phyloP scores from a whole-genome alignment of 2,329 filamentous ascomycete species.

The Chaetomium strumarium region DNA sequence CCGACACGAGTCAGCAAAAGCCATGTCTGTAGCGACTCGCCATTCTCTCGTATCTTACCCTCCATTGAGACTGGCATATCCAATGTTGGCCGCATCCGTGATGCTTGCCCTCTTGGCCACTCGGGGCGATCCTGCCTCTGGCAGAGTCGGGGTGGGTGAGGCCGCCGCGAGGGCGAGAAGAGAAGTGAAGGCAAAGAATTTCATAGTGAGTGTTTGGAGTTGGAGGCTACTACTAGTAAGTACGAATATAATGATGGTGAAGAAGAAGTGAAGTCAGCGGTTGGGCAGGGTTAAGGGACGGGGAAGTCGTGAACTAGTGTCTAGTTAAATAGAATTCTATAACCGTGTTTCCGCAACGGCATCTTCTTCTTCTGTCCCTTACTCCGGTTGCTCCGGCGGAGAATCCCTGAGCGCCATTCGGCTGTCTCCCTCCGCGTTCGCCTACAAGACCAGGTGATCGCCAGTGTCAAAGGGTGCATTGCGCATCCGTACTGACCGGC shows the following conservation, averaged over 20 bases:
- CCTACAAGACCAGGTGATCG: background rate
- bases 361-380: background rate
- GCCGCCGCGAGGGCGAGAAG: conserved; percentile 12
- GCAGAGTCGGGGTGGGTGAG: conserved; percentile 16
- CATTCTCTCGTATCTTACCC: conserved; percentile 11
- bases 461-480: background rate
- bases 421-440: background rate
- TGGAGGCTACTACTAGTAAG: too few relatives aligned
- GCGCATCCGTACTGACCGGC: background rate
- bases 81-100: conserved; percentile 20
- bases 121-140: conserved; percentile 3
- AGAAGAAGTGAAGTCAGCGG: too few relatives aligned
- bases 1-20: background rate
- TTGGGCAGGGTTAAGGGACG: background rate
- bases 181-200: conserved; percentile 4
- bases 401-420: conserved; percentile 7
- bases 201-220: conserved; percentile 13
- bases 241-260: background rate
- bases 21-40: background rate
- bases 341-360: background rate
- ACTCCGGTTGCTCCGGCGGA: background rate
- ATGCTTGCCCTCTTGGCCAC: conserved; percentile 14
- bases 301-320: background rate
- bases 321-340: background rate
- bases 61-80: conserved; percentile 22